Conservation (phyloP, 2,329 filamentous ascomycete genomes). For the Truncatella angustata region DNA sequence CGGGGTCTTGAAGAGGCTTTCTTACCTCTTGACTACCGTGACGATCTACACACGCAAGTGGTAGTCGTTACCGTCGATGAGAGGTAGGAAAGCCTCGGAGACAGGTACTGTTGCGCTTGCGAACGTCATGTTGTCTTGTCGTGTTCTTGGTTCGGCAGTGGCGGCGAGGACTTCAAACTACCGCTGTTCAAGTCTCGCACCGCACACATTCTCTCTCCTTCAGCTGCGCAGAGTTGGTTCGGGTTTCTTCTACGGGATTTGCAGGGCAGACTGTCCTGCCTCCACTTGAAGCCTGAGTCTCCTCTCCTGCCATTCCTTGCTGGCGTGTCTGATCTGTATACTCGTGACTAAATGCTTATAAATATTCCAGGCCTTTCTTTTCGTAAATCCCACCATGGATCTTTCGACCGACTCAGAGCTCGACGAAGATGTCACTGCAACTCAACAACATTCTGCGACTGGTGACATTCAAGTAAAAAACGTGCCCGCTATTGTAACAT, state of each 20-base stretch:
- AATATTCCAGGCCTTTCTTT: conserved; percentile 1
- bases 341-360: conserved; percentile 2
- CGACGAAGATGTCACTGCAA: conserved; percentile 1
- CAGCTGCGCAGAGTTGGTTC: neutral
- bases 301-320: neutral
- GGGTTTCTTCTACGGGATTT: neutral
- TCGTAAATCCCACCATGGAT: conserved; percentile 2
- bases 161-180: conserved; percentile 9
- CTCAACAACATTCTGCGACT: neutral
- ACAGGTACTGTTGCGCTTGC: conserved; percentile 6
- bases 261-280: neutral
- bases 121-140: neutral
- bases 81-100: neutral
- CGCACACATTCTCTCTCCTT: neutral
- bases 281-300: neutral
- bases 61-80: neutral
- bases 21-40: neutral
- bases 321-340: neutral
- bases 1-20: conserved; percentile 8
- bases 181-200: neutral
- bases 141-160: conserved; percentile 6
- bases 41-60: conserved; percentile 9
- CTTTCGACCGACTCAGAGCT: conserved; percentile 9
- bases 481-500: conserved; percentile 3
- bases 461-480: neutral